phyloP scores from a whole-genome alignment of 73 alveolate genomes.

The Loxodes magnus region DNA sequence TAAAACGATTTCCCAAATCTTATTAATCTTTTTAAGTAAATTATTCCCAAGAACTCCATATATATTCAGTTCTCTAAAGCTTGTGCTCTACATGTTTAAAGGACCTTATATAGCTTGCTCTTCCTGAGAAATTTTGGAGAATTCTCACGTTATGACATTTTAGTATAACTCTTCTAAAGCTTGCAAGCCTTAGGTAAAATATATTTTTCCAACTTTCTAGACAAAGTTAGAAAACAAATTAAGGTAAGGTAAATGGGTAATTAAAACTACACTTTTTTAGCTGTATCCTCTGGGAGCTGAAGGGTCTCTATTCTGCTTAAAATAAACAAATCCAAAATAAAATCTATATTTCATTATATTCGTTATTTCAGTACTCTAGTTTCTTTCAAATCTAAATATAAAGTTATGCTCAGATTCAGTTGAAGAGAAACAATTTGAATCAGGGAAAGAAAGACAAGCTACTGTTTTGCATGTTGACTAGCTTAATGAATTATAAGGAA shows the following conservation, averaged over 20 bases:
- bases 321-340: conserved; percentile 9
- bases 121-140: neutral
- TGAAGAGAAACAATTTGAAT: conserved; percentile 3
- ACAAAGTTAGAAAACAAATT: conserved; percentile 2
- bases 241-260: conserved; percentile 3
- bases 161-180: neutral
- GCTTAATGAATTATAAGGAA: conserved; percentile 8
- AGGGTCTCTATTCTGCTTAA: conserved; percentile 13
- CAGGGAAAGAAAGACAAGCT: conserved; percentile 22
- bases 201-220: conserved; percentile 14
- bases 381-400: neutral
- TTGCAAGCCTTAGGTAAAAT: conserved; percentile 9
- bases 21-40: neutral
- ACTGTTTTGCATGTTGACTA: neutral
- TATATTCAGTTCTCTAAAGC: conserved; percentile 2
- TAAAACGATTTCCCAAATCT: conserved; percentile 17
- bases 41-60: conserved; percentile 3
- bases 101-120: neutral
- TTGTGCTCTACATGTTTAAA: conserved; percentile 6
- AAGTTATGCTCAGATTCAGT: neutral
- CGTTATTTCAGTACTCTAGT: neutral
- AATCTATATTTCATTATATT: neutral
- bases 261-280: conserved; percentile 8
- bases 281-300: conserved; percentile 4
- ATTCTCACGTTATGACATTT: neutral